Evolutionary conservation across 73 alveolate genomes (phyloP).

Genomic region (Paramecium sonneborni): DNA sequence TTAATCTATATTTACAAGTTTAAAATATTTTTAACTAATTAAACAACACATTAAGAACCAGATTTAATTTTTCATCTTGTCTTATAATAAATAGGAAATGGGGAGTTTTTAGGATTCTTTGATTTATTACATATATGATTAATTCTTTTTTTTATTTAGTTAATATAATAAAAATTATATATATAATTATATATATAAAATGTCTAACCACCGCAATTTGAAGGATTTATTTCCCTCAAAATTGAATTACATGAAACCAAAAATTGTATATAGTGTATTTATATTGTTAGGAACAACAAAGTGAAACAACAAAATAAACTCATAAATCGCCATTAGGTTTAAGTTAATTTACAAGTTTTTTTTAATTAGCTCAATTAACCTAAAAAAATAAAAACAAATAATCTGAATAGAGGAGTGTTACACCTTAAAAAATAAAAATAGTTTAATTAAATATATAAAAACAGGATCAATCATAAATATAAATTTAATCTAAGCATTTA

Average conservation of each 20-base stretch:
- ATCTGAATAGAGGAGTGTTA: neutral
- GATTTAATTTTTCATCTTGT: no score
- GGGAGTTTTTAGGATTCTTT: no score
- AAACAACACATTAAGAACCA: no score
- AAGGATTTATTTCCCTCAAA: neutral
- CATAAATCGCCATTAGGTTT: neutral
- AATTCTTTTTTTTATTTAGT: no score
- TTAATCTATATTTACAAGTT: no score
- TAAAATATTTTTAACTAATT: no score
- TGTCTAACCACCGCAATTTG: constrained; percentile 39
- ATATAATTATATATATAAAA: neutral
- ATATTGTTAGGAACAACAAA: neutral
- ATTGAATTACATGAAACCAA: neutral
- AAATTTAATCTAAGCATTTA: neutral
- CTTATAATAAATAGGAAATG: no score
- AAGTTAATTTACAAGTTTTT: neutral
- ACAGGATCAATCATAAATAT: neutral
- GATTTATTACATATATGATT: no score
- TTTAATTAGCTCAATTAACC: neutral
- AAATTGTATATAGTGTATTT: neutral
- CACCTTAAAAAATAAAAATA: neutral
- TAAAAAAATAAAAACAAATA: neutral
- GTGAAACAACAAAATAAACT: neutral
- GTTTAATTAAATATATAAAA: neutral
- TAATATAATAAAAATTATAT: no score